Evolutionary conservation across 345 rosid genomes (phyloP).

Genomic region (Abelmoschus esculentus): DNA sequence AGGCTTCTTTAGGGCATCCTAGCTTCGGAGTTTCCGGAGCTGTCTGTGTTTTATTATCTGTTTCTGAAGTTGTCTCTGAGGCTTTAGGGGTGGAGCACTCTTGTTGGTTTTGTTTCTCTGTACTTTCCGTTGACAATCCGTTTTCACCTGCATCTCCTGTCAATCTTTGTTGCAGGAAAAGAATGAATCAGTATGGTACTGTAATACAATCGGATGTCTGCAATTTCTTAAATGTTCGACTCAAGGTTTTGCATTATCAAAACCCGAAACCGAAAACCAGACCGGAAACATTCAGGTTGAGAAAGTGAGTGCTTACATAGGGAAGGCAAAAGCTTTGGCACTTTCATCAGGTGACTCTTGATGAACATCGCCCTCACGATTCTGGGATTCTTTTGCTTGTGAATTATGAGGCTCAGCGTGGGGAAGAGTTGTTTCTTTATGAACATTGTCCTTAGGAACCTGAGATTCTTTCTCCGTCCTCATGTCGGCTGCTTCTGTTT

Average conservation of each 20-base stretch:
- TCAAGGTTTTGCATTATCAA: background rate
- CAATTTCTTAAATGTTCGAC: background rate
- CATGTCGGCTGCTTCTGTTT: slow-evolving; percentile 35
- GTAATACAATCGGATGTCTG: background rate
- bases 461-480: slow-evolving; percentile 39
- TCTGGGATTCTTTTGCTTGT: slow-evolving; percentile 10
- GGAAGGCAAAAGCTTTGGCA: slow-evolving; percentile 73
- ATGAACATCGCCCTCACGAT: background rate
- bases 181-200: background rate
- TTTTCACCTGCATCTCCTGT: slow-evolving; percentile 33
- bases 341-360: slow-evolving; percentile 23
- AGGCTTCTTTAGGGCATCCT: slow-evolving; percentile 1
- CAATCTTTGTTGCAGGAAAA: slow-evolving; percentile 31
- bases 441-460: slow-evolving; percentile 7
- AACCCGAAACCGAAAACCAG: background rate
- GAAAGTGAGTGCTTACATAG: slow-evolving; percentile 41
- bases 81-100: background rate
- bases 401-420: slow-evolving; percentile 33
- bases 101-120: slow-evolving; percentile 16
- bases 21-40: background rate
- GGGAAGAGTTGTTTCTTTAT: background rate
- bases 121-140: slow-evolving; percentile 3
- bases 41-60: background rate
- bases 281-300: background rate
- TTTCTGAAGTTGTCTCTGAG: slow-evolving; percentile 2